Base-by-base conservation (phyloP, 1,139 yeast species). In the Spencermartinsiella ligniputridi region DNA sequence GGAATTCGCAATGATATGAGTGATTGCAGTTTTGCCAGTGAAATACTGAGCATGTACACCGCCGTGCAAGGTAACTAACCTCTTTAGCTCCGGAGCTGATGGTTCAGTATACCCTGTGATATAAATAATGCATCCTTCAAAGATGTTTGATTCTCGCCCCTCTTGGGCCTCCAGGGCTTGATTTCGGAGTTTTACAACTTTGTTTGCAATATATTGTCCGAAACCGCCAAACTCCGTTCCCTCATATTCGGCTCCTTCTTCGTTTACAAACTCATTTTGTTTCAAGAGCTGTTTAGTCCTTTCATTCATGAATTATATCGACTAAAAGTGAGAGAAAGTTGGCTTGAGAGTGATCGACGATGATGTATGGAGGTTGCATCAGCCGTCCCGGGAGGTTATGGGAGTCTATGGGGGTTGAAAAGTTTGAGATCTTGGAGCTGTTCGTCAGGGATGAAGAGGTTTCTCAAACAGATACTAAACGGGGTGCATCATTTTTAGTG, bases 81-180 rank as follows among this genome's bases (percentile, higher is more conserved):
- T 74, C 57, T 86, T 92, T 22, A 92, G 69, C 51, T 80, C 85
- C 40, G 76, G 70, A 13, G 88, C 74, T 4, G 92, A 79, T 0
- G 97, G 97, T 2, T 66, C 67, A 0, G 97, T 92, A 57, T 83
- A 80, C 0, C 98, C 98, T 58, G 89, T 90, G 18, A 92, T 88
- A 60, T 83, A 81, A 3, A 90, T 72, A 1, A 70, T 66, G 60
- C 92, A 85, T 2, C 75, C 79, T 42, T 65, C 56, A 58, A 92
- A 89, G 0, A 89, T 67, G 35, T 48, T 44, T 15, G 59, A 56
- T 13, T 72, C 61, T 29, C 78, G 44, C 13, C 45, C 44, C 13
- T 68, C 70, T 36, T 69, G 71, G 60, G 83, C 54, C 24, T 54
- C 57, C 32, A 52, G 53, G 6, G 62, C 96, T 47, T 82, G 80